Percentiles rank a stretch among this genome's conserved stretches.
phyloP scores from a whole-genome alignment of 306 rosid species.

The Crotalaria pallida region DNA sequence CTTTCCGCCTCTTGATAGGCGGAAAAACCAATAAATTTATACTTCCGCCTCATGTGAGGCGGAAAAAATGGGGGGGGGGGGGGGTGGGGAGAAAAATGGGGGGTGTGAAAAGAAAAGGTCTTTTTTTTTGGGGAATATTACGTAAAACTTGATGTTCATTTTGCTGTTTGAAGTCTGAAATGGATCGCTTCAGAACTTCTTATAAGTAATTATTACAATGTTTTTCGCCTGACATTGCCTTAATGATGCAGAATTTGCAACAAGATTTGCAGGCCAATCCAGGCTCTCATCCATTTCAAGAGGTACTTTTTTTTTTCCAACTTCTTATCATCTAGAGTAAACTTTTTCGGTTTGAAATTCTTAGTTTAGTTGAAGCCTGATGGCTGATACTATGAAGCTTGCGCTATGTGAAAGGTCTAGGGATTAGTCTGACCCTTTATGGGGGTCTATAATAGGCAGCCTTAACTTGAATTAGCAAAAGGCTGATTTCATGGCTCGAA shows the following conservation, averaged over 20 bases:
- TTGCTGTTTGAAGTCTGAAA: background rate
- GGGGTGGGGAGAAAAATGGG: too few species aligned
- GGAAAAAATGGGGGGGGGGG: too few species aligned
- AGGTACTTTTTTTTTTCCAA: conserved; percentile 45
- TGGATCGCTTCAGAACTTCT: background rate
- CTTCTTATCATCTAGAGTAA: background rate
- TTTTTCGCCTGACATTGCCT: conserved; percentile 1
- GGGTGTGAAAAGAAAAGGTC: too few species aligned
- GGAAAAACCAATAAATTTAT: too few species aligned
- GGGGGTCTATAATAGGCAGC: background rate
- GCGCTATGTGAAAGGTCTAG: background rate
- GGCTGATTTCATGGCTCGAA: background rate
- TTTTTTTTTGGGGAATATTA: too few species aligned
- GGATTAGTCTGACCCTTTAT: background rate
- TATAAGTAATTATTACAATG: background rate
- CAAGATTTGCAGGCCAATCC: conserved; percentile 58
- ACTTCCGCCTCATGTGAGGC: too few species aligned
- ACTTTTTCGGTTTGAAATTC: background rate
- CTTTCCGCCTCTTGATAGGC: too few species aligned
- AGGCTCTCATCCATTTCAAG: conserved; percentile 76
- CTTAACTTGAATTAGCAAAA: background rate
- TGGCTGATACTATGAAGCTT: background rate
- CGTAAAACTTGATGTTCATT: background rate
- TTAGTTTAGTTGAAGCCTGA: too few species aligned
- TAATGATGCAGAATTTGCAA: conserved; percentile 63